These are phyloP conservation scores for Botrytis elliptica DNA, from an alignment of 2,329 filamentous ascomycete species.

Conservation along the genomic window DNA sequence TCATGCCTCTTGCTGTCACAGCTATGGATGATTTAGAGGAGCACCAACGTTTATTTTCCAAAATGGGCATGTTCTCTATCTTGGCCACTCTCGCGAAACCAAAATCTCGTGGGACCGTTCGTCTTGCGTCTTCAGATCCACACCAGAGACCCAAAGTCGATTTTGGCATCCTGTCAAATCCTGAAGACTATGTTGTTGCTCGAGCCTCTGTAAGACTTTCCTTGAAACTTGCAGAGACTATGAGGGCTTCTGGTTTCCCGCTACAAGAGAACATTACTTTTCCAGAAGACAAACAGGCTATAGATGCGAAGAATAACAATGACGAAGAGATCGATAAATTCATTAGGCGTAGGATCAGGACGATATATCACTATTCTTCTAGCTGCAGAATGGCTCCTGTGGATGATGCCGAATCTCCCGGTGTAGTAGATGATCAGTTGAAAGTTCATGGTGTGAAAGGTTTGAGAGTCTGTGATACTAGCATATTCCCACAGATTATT, in stretches of 20 bases:
- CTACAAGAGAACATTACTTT: background rate
- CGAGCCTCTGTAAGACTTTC: conserved; percentile 21
- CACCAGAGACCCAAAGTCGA: conserved; percentile 21
- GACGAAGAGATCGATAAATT: background rate
- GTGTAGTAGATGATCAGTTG: conserved; percentile 33
- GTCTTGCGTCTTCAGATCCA: conserved; percentile 19
- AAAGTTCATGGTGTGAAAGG: conserved; percentile 32
- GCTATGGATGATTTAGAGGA: conserved; percentile 20
- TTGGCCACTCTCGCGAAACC: conserved; percentile 19
- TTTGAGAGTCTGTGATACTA: conserved; percentile 33
- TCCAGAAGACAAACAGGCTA: background rate
- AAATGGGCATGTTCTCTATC: conserved; percentile 22
- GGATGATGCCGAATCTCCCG: background rate
- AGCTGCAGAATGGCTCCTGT: background rate
- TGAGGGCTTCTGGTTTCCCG: conserved; percentile 16
- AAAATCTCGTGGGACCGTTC: conserved; percentile 19
- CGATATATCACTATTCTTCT: background rate
- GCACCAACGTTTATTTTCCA: conserved; percentile 14
- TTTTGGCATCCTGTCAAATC: conserved; percentile 19
- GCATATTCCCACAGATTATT: conserved; percentile 31
- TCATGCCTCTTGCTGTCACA: conserved; percentile 20
- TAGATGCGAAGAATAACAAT: background rate
- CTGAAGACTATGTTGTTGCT: conserved; percentile 14
- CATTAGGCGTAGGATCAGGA: background rate
- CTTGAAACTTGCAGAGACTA: conserved; percentile 15